phyloP scores from a whole-genome alignment of 2,329 filamentous ascomycete genomes.

The Fusarium albidum region DNA sequence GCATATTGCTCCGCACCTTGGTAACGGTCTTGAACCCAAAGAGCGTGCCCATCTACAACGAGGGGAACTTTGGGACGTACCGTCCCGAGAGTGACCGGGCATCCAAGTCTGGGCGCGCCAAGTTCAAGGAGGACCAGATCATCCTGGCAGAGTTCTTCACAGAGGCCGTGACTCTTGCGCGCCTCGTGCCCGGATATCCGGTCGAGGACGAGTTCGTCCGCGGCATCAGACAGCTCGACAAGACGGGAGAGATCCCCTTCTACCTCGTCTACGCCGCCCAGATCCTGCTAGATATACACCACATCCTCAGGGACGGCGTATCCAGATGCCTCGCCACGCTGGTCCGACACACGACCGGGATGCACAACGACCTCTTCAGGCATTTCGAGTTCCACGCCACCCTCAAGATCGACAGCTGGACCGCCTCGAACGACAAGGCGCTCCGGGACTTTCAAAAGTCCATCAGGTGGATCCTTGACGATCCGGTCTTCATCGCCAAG shows the following conservation, averaged over 20 bases:
- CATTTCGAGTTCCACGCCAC: no score
- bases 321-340: no score
- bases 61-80: slow-evolving; percentile 38
- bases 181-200: slow-evolving; percentile 34
- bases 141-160: slow-evolving; percentile 45
- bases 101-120: slow-evolving; percentile 40
- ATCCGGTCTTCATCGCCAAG: slow-evolving; percentile 11
- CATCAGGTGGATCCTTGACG: slow-evolving; percentile 1
- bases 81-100: slow-evolving; percentile 37
- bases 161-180: slow-evolving; percentile 41
- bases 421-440: no score
- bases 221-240: slow-evolving; percentile 43
- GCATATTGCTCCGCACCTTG: no score
- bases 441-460: neutral
- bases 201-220: slow-evolving; percentile 50
- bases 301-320: no score
- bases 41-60: slow-evolving; percentile 34
- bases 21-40: slow-evolving; percentile 9
- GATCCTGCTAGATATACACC: slow-evolving; percentile 52
- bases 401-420: no score
- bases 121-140: slow-evolving; percentile 46
- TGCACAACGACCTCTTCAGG: no score
- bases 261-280: slow-evolving; percentile 51
- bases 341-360: no score
- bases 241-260: slow-evolving; percentile 44